phyloP scores from a whole-genome alignment of 2,329 filamentous ascomycete genomes.

The Arthrinium puccinioides region DNA sequence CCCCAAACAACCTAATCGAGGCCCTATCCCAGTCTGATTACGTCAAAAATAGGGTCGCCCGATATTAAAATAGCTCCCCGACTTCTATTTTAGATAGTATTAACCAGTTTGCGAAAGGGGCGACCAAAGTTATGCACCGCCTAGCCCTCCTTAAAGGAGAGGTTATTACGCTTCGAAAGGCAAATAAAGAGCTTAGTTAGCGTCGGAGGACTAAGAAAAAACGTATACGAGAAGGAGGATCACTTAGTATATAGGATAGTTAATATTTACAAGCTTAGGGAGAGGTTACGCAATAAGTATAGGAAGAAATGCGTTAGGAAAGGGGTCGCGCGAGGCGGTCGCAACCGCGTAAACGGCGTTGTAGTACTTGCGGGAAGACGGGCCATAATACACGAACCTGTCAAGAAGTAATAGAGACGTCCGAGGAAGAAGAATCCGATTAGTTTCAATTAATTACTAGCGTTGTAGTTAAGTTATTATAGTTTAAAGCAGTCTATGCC shows the following conservation, averaged over 20 bases:
- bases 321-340: too few relatives aligned
- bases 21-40: neutral
- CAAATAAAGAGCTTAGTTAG: neutral
- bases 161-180: too few relatives aligned
- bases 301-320: neutral
- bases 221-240: neutral
- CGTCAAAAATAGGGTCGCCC: neutral
- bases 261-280: neutral
- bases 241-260: neutral
- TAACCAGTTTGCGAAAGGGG: too few relatives aligned
- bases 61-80: slow-evolving; percentile 10
- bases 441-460: neutral
- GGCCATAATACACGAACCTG: too few relatives aligned
- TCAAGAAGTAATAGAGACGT: too few relatives aligned
- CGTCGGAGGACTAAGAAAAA: neutral
- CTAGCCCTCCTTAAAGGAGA: too few relatives aligned
- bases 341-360: too few relatives aligned
- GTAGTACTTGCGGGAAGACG: too few relatives aligned
- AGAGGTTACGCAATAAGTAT: neutral
- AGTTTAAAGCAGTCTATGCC: neutral
- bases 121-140: too few relatives aligned
- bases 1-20: neutral
- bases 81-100: slow-evolving; percentile 8
- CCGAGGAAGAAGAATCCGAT: neutral
- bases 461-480: neutral